Evolutionary conservation across 2,329 filamentous ascomycete species (phyloP).

Genomic region (Ceratocystis harringtonii): DNA sequence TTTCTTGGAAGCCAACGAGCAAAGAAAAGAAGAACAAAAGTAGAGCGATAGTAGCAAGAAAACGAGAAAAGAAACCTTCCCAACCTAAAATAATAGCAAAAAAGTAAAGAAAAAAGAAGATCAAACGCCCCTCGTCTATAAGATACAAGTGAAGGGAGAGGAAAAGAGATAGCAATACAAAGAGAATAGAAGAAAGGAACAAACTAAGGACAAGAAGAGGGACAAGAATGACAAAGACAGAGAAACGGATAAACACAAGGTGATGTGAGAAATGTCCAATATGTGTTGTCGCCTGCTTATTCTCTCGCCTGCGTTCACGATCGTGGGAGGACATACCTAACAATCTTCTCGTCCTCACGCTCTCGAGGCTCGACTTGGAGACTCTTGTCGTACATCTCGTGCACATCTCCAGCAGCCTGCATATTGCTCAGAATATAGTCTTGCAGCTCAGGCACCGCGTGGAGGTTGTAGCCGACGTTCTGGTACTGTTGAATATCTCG

Average conservation of each 20-base stretch:
- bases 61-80: background rate
- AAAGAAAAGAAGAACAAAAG: conserved; percentile 1
- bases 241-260: background rate
- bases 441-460: conserved; percentile 79
- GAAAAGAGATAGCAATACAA: conserved; percentile 5
- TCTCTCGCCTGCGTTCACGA: conserved; percentile 3
- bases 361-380: conserved; percentile 85
- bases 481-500: conserved; percentile 98
- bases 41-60: background rate
- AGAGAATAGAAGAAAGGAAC: conserved; percentile 3
- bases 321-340: conserved; percentile 52
- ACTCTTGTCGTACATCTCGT: conserved; percentile 99
- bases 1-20: background rate
- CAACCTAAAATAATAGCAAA: background rate
- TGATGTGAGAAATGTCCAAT: background rate
- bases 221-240: background rate
- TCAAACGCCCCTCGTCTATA: background rate
- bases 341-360: conserved; percentile 97
- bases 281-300: background rate
- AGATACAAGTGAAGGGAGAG: background rate
- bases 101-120: background rate
- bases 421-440: conserved; percentile 96
- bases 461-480: conserved; percentile 86
- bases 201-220: background rate
- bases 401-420: conserved; percentile 86